Percentiles rank a stretch among this genome's conserved stretches.
These are phyloP conservation scores for Penicillium fuscoglaucum DNA, from an alignment of 2,329 filamentous ascomycete species.

Conservation along the genomic window DNA sequence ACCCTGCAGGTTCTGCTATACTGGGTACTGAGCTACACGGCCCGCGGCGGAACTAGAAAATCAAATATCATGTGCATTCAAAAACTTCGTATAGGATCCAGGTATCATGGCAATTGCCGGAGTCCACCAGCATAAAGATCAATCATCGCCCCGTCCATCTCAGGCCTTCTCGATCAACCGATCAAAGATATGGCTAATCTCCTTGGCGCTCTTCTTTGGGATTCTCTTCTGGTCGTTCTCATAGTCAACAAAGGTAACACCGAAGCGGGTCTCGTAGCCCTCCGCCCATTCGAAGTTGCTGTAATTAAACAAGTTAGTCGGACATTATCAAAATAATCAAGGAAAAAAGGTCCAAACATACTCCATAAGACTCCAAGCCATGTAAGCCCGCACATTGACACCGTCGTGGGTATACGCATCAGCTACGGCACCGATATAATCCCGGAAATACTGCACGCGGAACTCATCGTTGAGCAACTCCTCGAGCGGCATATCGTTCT, in stretches of 20 bases:
- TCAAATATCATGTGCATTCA: background rate
- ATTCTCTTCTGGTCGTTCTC: slow-evolving; percentile 72
- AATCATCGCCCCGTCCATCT: background rate
- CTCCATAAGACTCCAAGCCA: slow-evolving; percentile 87
- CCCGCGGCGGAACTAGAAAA: background rate
- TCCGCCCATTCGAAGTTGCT: slow-evolving; percentile 91
- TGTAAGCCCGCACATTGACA: slow-evolving; percentile 76
- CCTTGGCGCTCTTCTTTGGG: slow-evolving; percentile 79
- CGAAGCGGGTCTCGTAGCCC: slow-evolving; percentile 83
- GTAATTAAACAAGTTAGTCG: slow-evolving; percentile 15
- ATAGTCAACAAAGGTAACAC: slow-evolving; percentile 82
- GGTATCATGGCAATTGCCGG: background rate
- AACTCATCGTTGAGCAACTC: slow-evolving; percentile 79
- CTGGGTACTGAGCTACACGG: background rate
- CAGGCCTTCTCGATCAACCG: slow-evolving; percentile 65
- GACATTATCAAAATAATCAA: background rate
- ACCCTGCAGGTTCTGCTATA: no score
- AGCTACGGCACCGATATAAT: slow-evolving; percentile 75
- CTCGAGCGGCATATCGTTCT: slow-evolving; percentile 71
- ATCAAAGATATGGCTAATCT: slow-evolving; percentile 70
- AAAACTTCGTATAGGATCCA: background rate
- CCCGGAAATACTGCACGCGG: slow-evolving; percentile 74
- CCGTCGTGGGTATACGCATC: slow-evolving; percentile 69
- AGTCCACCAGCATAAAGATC: background rate
- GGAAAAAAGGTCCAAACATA: slow-evolving; percentile 31